A percentile compares a stretch with the other conserved stretches of the same genome.
Conservation (phyloP, 495 filamentous ascomycete genomes). For the Xylaria bambusicola region DNA sequence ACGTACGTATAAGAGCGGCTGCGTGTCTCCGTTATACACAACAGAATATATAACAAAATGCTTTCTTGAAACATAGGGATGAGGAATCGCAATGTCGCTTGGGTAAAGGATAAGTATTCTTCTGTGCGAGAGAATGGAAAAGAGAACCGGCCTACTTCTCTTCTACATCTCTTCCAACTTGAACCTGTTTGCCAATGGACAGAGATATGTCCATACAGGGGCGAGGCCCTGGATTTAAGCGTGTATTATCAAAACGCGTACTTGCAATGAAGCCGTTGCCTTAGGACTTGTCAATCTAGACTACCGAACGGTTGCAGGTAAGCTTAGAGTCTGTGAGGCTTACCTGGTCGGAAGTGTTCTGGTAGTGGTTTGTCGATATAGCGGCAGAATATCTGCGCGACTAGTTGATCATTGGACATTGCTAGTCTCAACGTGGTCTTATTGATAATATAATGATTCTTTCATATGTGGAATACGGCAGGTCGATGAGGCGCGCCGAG, state of each 20-base stretch:
- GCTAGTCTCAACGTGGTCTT: background rate
- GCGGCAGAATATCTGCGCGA: constrained; percentile 30
- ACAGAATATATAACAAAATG: constrained; percentile 67
- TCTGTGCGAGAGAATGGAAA: background rate
- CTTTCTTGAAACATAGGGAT: constrained; percentile 54
- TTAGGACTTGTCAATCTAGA: too few species aligned
- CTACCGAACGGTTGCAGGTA: too few species aligned
- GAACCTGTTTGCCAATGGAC: background rate
- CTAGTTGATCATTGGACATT: constrained; percentile 15
- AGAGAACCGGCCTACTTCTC: background rate
- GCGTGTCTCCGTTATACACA: constrained; percentile 47
- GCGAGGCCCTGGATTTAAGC: background rate
- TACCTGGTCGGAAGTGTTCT: constrained; percentile 23
- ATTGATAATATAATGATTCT: background rate
- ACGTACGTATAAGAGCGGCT: constrained; percentile 61
- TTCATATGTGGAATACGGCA: too few species aligned
- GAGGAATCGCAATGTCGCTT: constrained; percentile 29
- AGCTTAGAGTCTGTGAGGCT: too few species aligned
- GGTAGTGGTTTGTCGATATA: constrained; percentile 5
- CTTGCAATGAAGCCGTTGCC: constrained; percentile 5
- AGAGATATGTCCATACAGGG: constrained; percentile 4
- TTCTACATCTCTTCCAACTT: constrained; percentile 8
- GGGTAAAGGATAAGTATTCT: background rate
- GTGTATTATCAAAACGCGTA: background rate
- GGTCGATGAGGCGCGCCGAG: too few species aligned